Evolutionary conservation across 768 basidiomycete species (phyloP), one percentile per base, ranked within the genome.

Genomic region (Galerina marginata): DNA sequence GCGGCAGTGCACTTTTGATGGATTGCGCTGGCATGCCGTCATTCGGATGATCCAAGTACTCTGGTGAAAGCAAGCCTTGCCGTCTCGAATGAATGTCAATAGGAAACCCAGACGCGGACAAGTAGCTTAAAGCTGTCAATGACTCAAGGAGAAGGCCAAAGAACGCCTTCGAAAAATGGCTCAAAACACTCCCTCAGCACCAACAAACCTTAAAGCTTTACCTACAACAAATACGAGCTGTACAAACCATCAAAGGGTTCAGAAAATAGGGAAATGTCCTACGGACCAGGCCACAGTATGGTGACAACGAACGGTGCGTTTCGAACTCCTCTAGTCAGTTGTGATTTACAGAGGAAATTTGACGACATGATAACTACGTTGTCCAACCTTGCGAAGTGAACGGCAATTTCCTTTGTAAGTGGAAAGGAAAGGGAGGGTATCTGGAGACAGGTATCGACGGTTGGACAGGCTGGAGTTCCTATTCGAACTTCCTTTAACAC

Each of bases 151-250:
- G 5, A 5, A 33, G 7, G 29, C 20, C 7, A 33, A 93, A 67
- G 25, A 91, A 83, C 59, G 91, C 87, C 58, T 78, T 74, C 16
- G 90, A 82, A 63, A 87, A 94, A 54, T 78, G 74, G 70, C 89
- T 90, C 65, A 92, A 93, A 33, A 92, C 93, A 66, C 90, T 92
- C 56, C 83, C 82, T 85, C 82, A 11, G 91, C 94, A 2, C 89
- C 90, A 0, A 88, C 83, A 33, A 91, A 81, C 14, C 67, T 74
- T 70, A 79, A 73, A 0, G 86, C 88, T 54, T 79, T 79, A 2
- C 84, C 83, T 14, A 85, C 83, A 33, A 95, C 82, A 75, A 91
- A 77, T 6, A 87, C 90, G 29, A 33, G 29, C 5, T 33, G 29
- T 4, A 33, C 29, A 33, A 33, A 68, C 93, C 91, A 36, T 93